A percentile compares a stretch with the other conserved stretches of the same genome.
phyloP scores from a whole-genome alignment of 1,284 basidiomycete genomes.

The Heterobasidion annosum region DNA sequence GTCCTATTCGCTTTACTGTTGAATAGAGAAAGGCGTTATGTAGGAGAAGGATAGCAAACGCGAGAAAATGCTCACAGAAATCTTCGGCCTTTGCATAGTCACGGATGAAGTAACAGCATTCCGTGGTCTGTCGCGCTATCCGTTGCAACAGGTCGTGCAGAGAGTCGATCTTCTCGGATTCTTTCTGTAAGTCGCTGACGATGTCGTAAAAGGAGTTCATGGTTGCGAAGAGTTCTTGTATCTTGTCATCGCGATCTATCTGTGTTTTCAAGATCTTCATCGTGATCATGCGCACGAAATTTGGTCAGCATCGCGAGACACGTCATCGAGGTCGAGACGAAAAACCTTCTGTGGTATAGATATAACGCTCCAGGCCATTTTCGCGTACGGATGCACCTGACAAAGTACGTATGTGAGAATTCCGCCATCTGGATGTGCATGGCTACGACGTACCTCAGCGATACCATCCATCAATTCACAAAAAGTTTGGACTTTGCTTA shows the following conservation, averaged over 20 bases:
- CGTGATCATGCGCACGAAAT: background rate
- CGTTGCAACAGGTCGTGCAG: background rate
- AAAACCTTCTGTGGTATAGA: background rate
- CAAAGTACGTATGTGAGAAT: too few species aligned
- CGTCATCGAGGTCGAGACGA: background rate
- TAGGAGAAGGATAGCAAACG: background rate
- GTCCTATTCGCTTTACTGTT: background rate
- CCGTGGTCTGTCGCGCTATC: background rate
- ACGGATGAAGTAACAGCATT: background rate
- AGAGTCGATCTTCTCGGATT: background rate
- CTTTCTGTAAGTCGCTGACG: background rate
- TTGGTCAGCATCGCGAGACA: background rate
- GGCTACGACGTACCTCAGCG: too few species aligned
- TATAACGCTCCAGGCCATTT: background rate
- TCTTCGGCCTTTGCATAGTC: background rate
- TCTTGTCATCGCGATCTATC: background rate
- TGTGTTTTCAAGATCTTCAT: background rate
- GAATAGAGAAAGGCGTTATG: background rate
- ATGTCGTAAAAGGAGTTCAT: background rate
- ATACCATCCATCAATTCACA: too few species aligned
- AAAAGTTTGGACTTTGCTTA: too few species aligned
- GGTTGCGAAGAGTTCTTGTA: background rate
- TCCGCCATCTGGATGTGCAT: too few species aligned
- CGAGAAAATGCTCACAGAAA: background rate
- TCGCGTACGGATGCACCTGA: background rate